phyloP scores from a whole-genome alignment of 1,139 yeast genomes.

The Yarrowia galli region DNA sequence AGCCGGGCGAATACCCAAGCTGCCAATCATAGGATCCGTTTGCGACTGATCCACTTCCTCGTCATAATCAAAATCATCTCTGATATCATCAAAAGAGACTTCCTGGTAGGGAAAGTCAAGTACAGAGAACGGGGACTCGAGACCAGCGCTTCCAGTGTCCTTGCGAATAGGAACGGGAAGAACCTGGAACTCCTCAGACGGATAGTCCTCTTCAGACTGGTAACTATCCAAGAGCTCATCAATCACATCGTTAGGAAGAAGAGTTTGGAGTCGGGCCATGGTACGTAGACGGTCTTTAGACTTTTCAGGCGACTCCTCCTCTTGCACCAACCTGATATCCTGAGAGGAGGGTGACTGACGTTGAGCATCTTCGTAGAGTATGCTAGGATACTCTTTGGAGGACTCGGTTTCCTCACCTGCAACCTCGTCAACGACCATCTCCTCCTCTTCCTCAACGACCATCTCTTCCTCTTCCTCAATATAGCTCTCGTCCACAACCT shows the following conservation, averaged over 20 bases:
- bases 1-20: background rate
- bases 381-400: background rate
- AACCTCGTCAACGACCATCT: background rate
- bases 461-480: background rate
- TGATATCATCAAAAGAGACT: background rate
- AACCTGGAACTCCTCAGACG: background rate
- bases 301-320: background rate
- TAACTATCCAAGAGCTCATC: background rate
- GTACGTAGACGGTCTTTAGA: background rate
- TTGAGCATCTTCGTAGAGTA: background rate
- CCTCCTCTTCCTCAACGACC: background rate
- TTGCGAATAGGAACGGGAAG: background rate
- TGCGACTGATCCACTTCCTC: background rate
- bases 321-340: background rate
- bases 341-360: background rate
- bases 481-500: background rate
- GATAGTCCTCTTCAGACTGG: background rate
- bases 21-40: background rate
- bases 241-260: background rate
- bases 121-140: background rate
- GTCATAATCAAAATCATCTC: constrained; percentile 2
- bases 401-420: background rate
- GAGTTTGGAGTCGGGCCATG: background rate
- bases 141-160: background rate
- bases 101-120: constrained; percentile 2